These are phyloP conservation scores for Glycine soja DNA, from an alignment of 306 rosid genomes.

Conservation along the genomic window DNA sequence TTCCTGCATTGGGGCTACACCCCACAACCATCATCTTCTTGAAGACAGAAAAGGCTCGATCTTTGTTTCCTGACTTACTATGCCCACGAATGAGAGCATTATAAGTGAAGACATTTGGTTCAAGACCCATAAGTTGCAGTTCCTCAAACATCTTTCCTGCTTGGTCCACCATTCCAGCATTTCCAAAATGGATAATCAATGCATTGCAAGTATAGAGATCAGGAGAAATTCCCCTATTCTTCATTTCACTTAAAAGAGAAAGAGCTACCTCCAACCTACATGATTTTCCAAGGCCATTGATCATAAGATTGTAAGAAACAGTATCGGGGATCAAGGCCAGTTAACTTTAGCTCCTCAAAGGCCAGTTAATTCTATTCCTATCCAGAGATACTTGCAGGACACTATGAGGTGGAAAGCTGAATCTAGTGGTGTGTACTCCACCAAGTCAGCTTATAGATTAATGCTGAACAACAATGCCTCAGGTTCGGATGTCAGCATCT, in stretches of 20 bases:
- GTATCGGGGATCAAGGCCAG: constrained; percentile 84
- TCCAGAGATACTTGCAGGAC: too few species aligned
- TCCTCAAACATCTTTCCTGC: constrained; percentile 82
- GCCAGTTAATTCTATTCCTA: too few species aligned
- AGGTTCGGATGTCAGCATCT: too few species aligned
- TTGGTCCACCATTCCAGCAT: constrained; percentile 81
- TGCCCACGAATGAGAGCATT: constrained; percentile 95
- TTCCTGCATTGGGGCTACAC: constrained; percentile 78
- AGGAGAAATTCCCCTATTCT: constrained; percentile 67
- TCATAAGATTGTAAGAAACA: constrained; percentile 76
- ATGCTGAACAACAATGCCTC: too few species aligned
- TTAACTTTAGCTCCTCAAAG: constrained; percentile 81
- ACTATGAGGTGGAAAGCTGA: too few species aligned
- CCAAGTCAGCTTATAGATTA: too few species aligned
- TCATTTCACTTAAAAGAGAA: constrained; percentile 78
- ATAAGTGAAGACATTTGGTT: constrained; percentile 91
- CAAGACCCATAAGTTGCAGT: constrained; percentile 72
- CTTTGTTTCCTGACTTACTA: constrained; percentile 69
- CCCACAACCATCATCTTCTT: constrained; percentile 92
- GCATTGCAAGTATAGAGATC: constrained; percentile 90
- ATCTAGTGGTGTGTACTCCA: too few species aligned
- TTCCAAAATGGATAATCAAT: constrained; percentile 78
- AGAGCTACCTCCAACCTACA: constrained; percentile 76
- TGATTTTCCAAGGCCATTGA: constrained; percentile 84
- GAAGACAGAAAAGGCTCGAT: constrained; percentile 78